Percentiles rank a stretch among this genome's conserved stretches.
These are phyloP conservation scores for Pholiota microspora DNA, from an alignment of 768 basidiomycete species.

Conservation along the genomic window DNA sequence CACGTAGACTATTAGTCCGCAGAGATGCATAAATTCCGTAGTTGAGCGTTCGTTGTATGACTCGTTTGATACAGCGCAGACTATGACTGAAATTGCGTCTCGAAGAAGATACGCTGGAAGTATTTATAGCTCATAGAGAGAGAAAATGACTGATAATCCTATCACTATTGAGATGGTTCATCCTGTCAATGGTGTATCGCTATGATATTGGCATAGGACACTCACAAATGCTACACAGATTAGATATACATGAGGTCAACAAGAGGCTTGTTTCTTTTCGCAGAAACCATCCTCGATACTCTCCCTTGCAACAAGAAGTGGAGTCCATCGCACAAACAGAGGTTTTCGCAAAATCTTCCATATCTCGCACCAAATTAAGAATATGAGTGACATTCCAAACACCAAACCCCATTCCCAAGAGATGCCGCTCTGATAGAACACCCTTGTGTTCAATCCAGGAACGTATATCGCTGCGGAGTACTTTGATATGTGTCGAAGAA, in stretches of 20 bases:
- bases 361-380: conserved; percentile 35
- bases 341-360: conserved; percentile 34
- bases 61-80: not conserved
- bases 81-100: not conserved
- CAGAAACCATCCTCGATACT: no score
- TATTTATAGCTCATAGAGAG: not conserved
- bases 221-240: not conserved
- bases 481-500: not conserved
- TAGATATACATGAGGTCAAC: not conserved
- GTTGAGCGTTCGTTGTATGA: not conserved
- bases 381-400: conserved; percentile 33
- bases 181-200: no score
- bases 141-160: no score
- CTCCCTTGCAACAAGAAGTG: not conserved
- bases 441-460: conserved; percentile 32
- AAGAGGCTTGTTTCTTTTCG: no score
- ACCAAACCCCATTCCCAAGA: conserved; percentile 40
- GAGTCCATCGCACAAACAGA: conserved; percentile 28
- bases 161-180: no score
- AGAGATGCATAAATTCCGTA: not conserved
- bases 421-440: conserved; percentile 37
- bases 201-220: not conserved
- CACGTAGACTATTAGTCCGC: not conserved
- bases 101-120: not conserved
- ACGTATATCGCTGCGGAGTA: conserved; percentile 31